These are phyloP conservation scores for Phyllosticta citribraziliensis DNA, from an alignment of 2,329 filamentous ascomycete genomes.

Conservation along the genomic window DNA sequence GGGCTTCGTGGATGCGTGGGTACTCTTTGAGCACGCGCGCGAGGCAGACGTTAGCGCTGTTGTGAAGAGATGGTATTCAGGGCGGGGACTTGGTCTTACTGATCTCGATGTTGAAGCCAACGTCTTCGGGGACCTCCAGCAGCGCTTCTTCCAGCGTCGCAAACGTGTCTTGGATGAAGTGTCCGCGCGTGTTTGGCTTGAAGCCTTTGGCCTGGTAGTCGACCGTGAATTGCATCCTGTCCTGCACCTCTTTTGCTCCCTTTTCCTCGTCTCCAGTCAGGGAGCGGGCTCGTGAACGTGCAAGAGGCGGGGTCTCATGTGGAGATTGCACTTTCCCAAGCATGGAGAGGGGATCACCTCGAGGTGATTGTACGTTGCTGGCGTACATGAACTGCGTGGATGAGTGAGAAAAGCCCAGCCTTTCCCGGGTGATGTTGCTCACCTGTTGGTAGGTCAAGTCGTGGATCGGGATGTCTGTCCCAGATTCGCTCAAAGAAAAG, in stretches of 20 bases:
- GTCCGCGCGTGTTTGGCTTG: constrained; percentile 89
- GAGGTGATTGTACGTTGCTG: constrained; percentile 39
- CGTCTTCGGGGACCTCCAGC: constrained; percentile 64
- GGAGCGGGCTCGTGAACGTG: constrained; percentile 46
- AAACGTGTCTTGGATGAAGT: constrained; percentile 92
- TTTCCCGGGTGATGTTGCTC: background rate
- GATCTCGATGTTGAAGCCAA: constrained; percentile 98
- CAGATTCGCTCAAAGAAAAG: constrained; percentile 94
- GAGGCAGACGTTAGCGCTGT: background rate
- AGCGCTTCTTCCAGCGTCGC: constrained; percentile 93
- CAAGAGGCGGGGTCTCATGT: constrained; percentile 12
- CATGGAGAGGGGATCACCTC: constrained; percentile 36
- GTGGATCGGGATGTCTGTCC: constrained; percentile 92
- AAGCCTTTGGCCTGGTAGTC: constrained; percentile 92
- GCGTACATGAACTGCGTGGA: constrained; percentile 89
- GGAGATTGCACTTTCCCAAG: constrained; percentile 11
- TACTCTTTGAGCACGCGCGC: constrained; percentile 48
- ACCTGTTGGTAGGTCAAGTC: constrained; percentile 53
- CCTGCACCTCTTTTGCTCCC: constrained; percentile 48
- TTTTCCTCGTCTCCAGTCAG: constrained; percentile 43
- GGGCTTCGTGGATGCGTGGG: constrained; percentile 91
- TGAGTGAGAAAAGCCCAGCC: constrained; percentile 37
- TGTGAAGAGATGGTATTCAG: constrained; percentile 8
- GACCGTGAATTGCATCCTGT: constrained; percentile 93
- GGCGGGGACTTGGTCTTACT: constrained; percentile 38